phyloP scores from a whole-genome alignment of 1,284 basidiomycete genomes.

The Trichosporon coremiiforme region DNA sequence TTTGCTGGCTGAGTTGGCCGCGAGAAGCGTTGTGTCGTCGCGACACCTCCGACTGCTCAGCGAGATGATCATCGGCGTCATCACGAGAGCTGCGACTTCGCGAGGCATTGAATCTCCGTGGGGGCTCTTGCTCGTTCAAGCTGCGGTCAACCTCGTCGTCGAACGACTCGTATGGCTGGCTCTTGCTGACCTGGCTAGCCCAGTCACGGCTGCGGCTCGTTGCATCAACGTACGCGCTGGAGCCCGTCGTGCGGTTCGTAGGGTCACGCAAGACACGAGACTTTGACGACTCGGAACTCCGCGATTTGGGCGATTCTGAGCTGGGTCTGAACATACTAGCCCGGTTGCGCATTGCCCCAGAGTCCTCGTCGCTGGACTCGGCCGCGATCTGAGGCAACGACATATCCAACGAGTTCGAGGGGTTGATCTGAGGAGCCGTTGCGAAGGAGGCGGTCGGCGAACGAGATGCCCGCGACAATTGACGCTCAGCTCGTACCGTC shows the following conservation, averaged over 20 bases:
- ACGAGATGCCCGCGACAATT: not conserved
- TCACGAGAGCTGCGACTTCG: not conserved
- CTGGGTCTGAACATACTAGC: slow-evolving; percentile 8
- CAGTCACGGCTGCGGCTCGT: slow-evolving; percentile 3
- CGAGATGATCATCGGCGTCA: not conserved
- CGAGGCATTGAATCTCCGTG: not conserved
- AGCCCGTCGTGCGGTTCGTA: not conserved
- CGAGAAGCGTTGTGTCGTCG: not conserved
- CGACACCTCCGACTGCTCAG: not conserved
- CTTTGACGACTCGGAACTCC: slow-evolving; percentile 21
- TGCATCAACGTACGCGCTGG: not conserved
- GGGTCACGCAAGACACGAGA: not conserved
- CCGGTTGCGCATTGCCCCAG: not conserved
- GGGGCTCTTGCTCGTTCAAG: not conserved
- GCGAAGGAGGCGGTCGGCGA: slow-evolving; percentile 19
- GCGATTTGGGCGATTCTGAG: slow-evolving; percentile 25
- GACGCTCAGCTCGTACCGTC: not conserved
- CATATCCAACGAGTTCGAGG: slow-evolving; percentile 18
- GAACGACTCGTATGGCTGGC: slow-evolving; percentile 10
- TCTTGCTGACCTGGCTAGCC: not conserved
- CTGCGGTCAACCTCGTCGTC: slow-evolving; percentile 15
- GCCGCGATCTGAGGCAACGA: slow-evolving; percentile 40
- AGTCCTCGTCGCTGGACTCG: slow-evolving; percentile 9
- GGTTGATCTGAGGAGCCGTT: slow-evolving; percentile 9
- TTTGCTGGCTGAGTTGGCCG: not conserved